Percentiles rank a stretch among this genome's conserved stretches.
Conservation (phyloP, 2,329 filamentous ascomycete species). For the Ceratocystis cubensis region DNA sequence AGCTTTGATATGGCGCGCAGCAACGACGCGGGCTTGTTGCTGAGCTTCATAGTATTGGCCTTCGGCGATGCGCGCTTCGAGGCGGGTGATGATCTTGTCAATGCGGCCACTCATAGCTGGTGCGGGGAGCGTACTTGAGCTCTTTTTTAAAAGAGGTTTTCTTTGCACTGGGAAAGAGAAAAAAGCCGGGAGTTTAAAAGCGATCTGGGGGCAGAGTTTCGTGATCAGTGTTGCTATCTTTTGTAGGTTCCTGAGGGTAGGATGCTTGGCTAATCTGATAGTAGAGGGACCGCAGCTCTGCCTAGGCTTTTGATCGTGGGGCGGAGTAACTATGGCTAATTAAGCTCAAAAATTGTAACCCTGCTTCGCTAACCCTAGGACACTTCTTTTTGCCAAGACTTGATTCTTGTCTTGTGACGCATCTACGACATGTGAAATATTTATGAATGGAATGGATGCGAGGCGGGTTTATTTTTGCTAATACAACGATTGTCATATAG, state of each 20-base stretch:
- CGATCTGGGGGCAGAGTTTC: not conserved
- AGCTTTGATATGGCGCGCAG: conserved; percentile 82
- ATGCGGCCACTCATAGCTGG: conserved; percentile 33
- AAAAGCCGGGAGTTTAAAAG: not conserved
- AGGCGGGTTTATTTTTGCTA: not conserved
- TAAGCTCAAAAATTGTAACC: not conserved
- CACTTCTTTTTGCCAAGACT: no score
- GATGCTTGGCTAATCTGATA: not conserved
- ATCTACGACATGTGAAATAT: no score
- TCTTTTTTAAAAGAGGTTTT: not conserved
- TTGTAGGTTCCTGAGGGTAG: not conserved
- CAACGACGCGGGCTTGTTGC: conserved; percentile 92
- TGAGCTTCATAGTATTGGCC: conserved; percentile 97
- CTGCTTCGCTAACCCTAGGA: not conserved
- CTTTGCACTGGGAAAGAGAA: not conserved
- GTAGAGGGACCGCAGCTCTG: not conserved
- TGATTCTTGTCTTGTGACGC: not conserved
- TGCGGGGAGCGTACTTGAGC: not conserved
- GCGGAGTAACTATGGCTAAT: conserved; percentile 15
- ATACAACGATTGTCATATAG: not conserved
- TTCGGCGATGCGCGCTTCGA: conserved; percentile 78
- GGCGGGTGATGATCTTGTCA: conserved; percentile 47
- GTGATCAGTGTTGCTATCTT: not conserved
- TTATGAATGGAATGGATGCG: no score
- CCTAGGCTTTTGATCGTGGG: conserved; percentile 12